Conservation (phyloP, 1,284 basidiomycete species). For the Melampsora abietis-canadensis region DNA sequence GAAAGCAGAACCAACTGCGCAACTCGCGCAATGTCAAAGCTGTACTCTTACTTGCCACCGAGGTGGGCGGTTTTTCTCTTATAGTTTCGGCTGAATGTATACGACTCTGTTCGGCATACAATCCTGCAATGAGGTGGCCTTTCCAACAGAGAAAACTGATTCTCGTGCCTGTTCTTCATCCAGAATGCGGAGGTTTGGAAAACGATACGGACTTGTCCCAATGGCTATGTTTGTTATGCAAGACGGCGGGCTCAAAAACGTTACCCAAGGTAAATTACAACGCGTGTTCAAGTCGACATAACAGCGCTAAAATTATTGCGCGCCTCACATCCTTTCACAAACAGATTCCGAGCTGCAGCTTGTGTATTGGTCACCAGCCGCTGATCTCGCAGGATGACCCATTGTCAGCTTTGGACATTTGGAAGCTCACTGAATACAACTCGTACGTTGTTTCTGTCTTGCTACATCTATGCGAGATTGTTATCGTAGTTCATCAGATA, state of each 20-base stretch:
- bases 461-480: not conserved
- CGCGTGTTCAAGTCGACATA: not conserved
- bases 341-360: constrained; percentile 38
- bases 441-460: constrained; percentile 10
- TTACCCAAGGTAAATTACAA: constrained; percentile 19
- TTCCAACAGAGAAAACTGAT: too few species aligned
- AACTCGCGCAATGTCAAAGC: constrained; percentile 26
- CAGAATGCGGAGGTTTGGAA: constrained; percentile 35
- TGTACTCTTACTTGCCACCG: constrained; percentile 28
- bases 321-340: not conserved
- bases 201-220: constrained; percentile 1
- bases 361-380: constrained; percentile 26
- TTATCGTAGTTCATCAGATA: not conserved
- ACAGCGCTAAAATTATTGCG: not conserved
- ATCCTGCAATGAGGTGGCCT: too few species aligned
- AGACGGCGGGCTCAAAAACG: constrained; percentile 29
- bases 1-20: constrained; percentile 14
- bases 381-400: constrained; percentile 3
- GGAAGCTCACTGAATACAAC: constrained; percentile 41
- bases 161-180: not conserved
- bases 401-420: constrained; percentile 36
- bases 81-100: not conserved
- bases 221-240: constrained; percentile 37
- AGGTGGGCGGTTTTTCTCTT: not conserved
- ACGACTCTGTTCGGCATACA: too few species aligned